These are phyloP conservation scores for Alternaria postmessia DNA, from an alignment of 2,329 filamentous ascomycete species.

Conservation along the genomic window DNA sequence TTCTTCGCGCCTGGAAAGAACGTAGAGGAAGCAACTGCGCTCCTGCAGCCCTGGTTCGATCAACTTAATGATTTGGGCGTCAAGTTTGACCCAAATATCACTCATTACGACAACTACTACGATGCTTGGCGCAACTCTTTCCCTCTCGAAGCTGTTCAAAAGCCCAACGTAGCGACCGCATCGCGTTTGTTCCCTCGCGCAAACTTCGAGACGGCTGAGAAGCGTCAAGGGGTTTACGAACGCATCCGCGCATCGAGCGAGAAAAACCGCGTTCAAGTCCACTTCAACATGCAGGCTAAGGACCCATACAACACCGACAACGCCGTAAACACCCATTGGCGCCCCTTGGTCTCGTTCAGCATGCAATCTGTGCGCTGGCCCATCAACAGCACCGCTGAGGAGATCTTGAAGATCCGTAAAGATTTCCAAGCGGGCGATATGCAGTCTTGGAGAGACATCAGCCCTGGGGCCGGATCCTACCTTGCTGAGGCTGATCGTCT, in stretches of 20 bases:
- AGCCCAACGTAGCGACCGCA: constrained; percentile 44
- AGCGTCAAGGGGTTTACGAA: constrained; percentile 41
- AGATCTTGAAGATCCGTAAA: constrained; percentile 35
- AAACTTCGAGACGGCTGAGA: constrained; percentile 44
- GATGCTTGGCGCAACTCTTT: constrained; percentile 46
- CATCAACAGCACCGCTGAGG: constrained; percentile 36
- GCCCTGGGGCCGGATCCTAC: constrained; percentile 40
- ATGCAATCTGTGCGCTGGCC: constrained; percentile 47
- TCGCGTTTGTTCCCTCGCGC: constrained; percentile 46
- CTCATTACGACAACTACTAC: constrained; percentile 44
- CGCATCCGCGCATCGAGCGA: constrained; percentile 44
- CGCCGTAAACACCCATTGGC: constrained; percentile 44
- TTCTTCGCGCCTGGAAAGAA: constrained; percentile 48
- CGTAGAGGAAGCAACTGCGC: constrained; percentile 36
- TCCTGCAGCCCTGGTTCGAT: constrained; percentile 45
- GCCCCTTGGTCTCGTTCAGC: constrained; percentile 34
- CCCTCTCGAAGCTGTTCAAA: constrained; percentile 45
- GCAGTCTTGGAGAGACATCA: constrained; percentile 46
- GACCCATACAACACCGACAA: constrained; percentile 41
- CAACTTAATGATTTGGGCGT: constrained; percentile 40
- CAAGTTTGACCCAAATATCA: constrained; percentile 45
- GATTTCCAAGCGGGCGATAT: constrained; percentile 40
- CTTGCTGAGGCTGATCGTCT: constrained; percentile 44
- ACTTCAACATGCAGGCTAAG: constrained; percentile 48
- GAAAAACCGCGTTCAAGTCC: constrained; percentile 45